Base-by-base conservation (phyloP, 805 yeast genomes). In the Candida cerambycidarum region DNA sequence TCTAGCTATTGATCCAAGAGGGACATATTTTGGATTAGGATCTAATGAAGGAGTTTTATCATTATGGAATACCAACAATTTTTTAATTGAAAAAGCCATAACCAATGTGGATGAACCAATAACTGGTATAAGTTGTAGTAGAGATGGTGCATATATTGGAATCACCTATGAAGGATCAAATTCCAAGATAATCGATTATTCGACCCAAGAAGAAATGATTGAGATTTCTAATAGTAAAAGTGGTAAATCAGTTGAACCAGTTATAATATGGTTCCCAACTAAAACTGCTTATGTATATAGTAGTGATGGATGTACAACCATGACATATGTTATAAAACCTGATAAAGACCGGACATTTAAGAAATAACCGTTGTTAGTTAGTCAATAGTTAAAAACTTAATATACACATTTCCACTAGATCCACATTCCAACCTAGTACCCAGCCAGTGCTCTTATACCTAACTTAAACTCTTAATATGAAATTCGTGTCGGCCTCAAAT, bases 41-140 rank as follows among this genome's bases (percentile, higher is more conserved):
- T 67, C 82, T 14, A 73, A 71, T 42, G 85, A 80, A 46, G 85
- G 85, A 18, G 67, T 75, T 14, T 69, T 78, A 5, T 68, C 79
- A 14, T 30, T 78, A 9, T 80, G 83, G 82, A 63, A 66, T 30
- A 55, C 73, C 6, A 45, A 55, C 1, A 64, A 67, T 19, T 58
- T 78, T 59, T 58, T 68, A 13, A 41, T 63, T 35, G 43, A 54
- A n/a, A 55, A 57, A 27, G 70, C 73, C 0, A 52, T 75, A 10
- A 57, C 73, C 28, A 50, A 62, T 24, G 56, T 69, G 4, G 78
- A 76, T 52, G 73, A 73, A 43, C 65, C 77, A 1, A 57, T 79
- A 7, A 51, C 63, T 2, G 50, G 66, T 11, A 48, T 78, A 11
- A 68, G 64, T 24, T 55, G 67, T 14, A 66, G 73, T 23, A 56